A percentile compares a stretch with the other conserved stretches of the same genome.
phyloP scores from a whole-genome alignment of 305 asterid genomes.

The Galium porrigens region DNA sequence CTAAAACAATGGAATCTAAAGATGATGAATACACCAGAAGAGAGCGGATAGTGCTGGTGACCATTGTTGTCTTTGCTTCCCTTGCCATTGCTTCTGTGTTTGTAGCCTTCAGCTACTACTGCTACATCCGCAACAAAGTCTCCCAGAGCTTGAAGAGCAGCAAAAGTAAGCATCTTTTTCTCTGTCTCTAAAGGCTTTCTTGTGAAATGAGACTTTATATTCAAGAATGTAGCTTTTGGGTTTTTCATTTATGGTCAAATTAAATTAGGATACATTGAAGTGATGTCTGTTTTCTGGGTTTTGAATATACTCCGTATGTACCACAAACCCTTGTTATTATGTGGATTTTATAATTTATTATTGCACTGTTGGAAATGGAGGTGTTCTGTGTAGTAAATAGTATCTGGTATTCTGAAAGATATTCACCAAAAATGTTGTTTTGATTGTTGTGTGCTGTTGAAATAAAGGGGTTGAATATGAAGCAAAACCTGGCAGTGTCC shows the following conservation, averaged over 20 bases:
- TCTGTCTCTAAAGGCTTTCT: not conserved
- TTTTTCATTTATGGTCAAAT: slow-evolving; percentile 2
- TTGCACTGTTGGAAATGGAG: slow-evolving; percentile 4
- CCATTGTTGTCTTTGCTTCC: slow-evolving; percentile 43
- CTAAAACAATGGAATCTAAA: slow-evolving; percentile 33
- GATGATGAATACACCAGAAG: slow-evolving; percentile 40
- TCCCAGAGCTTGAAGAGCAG: slow-evolving; percentile 38
- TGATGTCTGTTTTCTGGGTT: not conserved
- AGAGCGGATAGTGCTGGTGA: slow-evolving; percentile 36
- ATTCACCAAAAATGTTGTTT: not conserved
- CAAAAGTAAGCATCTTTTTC: slow-evolving; percentile 23
- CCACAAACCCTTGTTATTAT: not conserved
- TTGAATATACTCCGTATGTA: not conserved
- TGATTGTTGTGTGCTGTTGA: slow-evolving; percentile 1
- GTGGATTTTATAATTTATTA: not conserved
- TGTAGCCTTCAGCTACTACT: slow-evolving; percentile 49
- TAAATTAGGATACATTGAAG: not conserved
- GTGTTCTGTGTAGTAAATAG: not conserved
- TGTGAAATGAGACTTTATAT: not conserved
- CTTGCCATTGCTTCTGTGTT: slow-evolving; percentile 46
- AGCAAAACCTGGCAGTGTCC: slow-evolving; percentile 27
- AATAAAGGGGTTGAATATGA: slow-evolving; percentile 27
- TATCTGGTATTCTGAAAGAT: not conserved
- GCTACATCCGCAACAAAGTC: slow-evolving; percentile 50
- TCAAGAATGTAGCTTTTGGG: slow-evolving; percentile 3